These are phyloP conservation scores for Agrocybe praecox DNA, from an alignment of 768 basidiomycete species.

Conservation along the genomic window DNA sequence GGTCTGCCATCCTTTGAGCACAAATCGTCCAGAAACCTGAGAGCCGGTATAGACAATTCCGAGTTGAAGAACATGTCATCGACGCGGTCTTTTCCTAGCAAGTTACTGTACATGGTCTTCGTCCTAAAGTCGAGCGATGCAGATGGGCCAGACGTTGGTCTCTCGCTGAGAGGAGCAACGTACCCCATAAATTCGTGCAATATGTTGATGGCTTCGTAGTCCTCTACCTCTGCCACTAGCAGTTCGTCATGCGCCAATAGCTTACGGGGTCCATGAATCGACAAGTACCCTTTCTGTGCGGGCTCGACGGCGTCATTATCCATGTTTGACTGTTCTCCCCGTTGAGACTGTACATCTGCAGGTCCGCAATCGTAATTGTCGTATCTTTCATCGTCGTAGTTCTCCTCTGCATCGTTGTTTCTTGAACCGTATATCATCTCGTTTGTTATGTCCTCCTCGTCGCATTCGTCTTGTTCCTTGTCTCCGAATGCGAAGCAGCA, in stretches of 20 bases:
- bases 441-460: no score
- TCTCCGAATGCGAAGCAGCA: no score
- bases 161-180: neutral
- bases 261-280: neutral
- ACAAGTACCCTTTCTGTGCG: neutral
- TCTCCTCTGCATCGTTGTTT: no score
- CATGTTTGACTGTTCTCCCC: no score
- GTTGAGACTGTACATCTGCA: no score
- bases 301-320: no score
- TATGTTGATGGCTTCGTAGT: neutral
- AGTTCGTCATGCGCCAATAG: neutral
- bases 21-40: neutral
- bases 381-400: no score
- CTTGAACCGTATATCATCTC: no score
- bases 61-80: neutral
- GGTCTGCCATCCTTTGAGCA: neutral
- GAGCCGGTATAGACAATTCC: neutral
- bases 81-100: neutral
- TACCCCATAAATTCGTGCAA: neutral
- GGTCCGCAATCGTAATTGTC: no score
- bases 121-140: neutral
- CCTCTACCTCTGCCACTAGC: neutral
- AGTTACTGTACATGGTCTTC: neutral
- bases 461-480: no score
- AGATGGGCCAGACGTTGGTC: neutral